Evolutionary conservation across 2,329 filamentous ascomycete species (phyloP).

Genomic region (Epichloe aotearoae): DNA sequence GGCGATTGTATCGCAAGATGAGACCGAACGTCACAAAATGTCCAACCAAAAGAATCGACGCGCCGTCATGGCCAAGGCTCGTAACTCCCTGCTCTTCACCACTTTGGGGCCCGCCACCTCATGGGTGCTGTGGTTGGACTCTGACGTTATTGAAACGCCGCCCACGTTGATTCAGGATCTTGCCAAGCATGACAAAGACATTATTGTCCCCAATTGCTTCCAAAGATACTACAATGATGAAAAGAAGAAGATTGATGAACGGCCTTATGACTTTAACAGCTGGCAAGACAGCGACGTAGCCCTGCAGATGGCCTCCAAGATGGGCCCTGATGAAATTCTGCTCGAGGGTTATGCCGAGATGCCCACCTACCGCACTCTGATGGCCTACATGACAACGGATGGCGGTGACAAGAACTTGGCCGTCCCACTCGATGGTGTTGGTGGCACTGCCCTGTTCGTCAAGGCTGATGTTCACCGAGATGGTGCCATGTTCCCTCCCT

Average conservation of each 20-base stretch:
- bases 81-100: slow-evolving; percentile 90
- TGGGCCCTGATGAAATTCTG: slow-evolving; percentile 86
- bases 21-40: slow-evolving; percentile 84
- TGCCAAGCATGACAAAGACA: slow-evolving; percentile 72
- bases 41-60: slow-evolving; percentile 76
- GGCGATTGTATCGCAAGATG: slow-evolving; percentile 65
- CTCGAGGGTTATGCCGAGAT: slow-evolving; percentile 89
- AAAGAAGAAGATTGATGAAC: slow-evolving; percentile 56
- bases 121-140: slow-evolving; percentile 95
- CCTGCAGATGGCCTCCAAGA: slow-evolving; percentile 57
- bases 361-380: slow-evolving; percentile 80
- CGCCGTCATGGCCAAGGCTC: slow-evolving; percentile 81
- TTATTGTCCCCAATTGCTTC: slow-evolving; percentile 92
- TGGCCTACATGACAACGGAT: slow-evolving; percentile 65
- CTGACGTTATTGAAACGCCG: slow-evolving; percentile 83
- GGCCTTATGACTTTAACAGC: slow-evolving; percentile 93
- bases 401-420: slow-evolving; percentile 45
- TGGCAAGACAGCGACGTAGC: slow-evolving; percentile 86
- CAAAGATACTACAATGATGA: slow-evolving; percentile 66
- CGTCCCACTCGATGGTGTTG: slow-evolving; percentile 80
- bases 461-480: slow-evolving; percentile 96
- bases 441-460: slow-evolving; percentile 81
- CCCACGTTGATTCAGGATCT: slow-evolving; percentile 80
- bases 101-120: slow-evolving; percentile 82
- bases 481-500: slow-evolving; percentile 96